Base-by-base conservation (phyloP, 192 early-diverging fungal genomes). In the Coemansia sp. region DNA sequence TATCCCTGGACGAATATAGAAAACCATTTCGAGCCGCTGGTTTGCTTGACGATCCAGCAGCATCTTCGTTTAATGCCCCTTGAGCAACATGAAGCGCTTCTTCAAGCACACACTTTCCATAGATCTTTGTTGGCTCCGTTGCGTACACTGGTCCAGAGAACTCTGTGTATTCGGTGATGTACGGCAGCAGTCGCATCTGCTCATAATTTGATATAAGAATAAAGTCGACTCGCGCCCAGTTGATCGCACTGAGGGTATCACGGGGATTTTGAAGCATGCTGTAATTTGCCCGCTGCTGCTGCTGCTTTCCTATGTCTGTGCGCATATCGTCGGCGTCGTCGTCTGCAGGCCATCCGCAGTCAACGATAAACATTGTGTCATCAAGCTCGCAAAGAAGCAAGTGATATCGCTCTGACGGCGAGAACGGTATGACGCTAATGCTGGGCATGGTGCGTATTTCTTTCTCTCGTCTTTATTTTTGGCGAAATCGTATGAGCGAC, bases 111-210 rank as follows among this genome's bases (percentile, higher is more conserved):
- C 73, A 81, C 7, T 67, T 55, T 59, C 87, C 90, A 78, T 90
- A 91, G 34, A 82, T 83, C 66, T 90, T 83, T 1, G 89, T 86
- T 0, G 90, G 89, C 66, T 91, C 93, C 0, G 91, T 92, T 2
- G 87, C 89, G 71, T 84, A 86, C 4, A 95, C 83, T 7, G 78
- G 81, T 3, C 90, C 90, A 19, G 83, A 75, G 64, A 92, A 95
- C 19, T 81, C 84, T 1, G 86, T 83, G 76, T 88, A 92, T 41
- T 93, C 91, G 1, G 89, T 93, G 25, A 93, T 69, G 62, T 82
- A 95, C 15, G 93, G 93, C 24, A 95, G 72, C 44, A 86, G 85
- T 19, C 87, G 69, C 79, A 89, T 86, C 51, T 89, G 82, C 52
- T 87, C 84, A 62, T 82, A 82, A 73, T 90, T 88, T 41, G 87